A percentile compares a stretch with the other conserved stretches of the same genome.
These are phyloP conservation scores for Acacia confusa DNA, from an alignment of 306 rosid species.

Conservation along the genomic window DNA sequence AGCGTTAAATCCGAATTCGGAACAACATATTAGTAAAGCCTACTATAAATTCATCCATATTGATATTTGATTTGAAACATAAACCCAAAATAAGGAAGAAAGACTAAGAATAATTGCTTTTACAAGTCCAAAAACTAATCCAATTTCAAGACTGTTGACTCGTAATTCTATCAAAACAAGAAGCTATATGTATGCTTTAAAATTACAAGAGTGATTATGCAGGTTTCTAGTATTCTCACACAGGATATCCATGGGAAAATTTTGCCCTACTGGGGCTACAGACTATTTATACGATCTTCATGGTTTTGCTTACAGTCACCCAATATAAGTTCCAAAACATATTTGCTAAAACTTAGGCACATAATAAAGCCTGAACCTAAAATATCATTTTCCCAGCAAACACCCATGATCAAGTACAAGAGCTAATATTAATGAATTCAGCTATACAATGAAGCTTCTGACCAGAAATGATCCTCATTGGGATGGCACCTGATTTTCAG, in stretches of 20 bases:
- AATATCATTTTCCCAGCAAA: conserved; percentile 13
- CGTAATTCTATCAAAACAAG: neutral
- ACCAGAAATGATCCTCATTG: conserved; percentile 11
- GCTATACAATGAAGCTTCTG: conserved; percentile 34
- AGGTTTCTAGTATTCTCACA: neutral
- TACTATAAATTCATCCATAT: neutral
- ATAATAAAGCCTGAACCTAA: conserved; percentile 22
- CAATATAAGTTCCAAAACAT: neutral
- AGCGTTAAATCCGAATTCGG: too few relatives aligned
- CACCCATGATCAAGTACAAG: conserved; percentile 6
- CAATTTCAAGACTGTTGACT: neutral
- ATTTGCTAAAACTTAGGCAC: neutral
- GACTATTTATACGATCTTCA: neutral
- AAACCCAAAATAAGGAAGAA: neutral
- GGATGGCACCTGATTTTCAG: conserved; percentile 39
- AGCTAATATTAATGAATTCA: conserved; percentile 28
- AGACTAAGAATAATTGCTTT: neutral
- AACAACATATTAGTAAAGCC: neutral
- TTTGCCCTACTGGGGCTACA: neutral
- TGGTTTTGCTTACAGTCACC: neutral
- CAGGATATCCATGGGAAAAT: neutral
- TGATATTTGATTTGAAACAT: neutral
- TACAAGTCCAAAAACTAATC: neutral
- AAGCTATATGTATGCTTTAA: neutral
- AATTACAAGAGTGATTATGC: neutral